A percentile compares a stretch with the other conserved stretches of the same genome.
phyloP scores from a whole-genome alignment of 208 protist species.

The Kentomonas sorsogonicus region DNA sequence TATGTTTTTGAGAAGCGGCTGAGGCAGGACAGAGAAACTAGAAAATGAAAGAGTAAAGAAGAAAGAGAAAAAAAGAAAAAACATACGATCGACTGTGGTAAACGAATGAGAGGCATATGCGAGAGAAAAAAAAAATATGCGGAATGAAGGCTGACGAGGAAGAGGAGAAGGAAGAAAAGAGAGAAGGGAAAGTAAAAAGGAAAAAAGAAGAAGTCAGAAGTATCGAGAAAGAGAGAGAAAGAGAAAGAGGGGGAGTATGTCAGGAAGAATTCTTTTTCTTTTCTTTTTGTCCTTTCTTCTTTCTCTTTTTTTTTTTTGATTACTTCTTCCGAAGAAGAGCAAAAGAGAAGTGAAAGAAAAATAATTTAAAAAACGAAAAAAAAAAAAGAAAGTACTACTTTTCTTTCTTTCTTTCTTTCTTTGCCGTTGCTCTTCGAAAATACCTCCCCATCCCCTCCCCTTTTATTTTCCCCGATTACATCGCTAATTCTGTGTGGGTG shows the following conservation, averaged over 20 bases:
- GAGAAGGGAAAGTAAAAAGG: not conserved
- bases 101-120: no score
- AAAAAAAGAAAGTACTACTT: no score
- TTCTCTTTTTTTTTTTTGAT: not conserved
- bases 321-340: no score
- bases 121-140: constrained; percentile 2
- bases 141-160: not conserved
- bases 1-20: no score
- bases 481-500: no score
- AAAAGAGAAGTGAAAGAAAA: no score
- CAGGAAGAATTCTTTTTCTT: not conserved
- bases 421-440: no score
- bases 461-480: no score
- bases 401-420: no score
- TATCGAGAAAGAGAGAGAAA: constrained; percentile 9
- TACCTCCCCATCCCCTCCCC: no score
- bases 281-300: not conserved
- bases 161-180: not conserved
- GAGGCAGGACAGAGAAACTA: constrained; percentile 7
- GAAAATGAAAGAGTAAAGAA: constrained; percentile 6
- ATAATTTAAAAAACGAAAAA: no score
- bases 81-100: no score
- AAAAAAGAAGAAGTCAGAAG: not conserved
- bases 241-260: not conserved
- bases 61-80: not conserved